phyloP scores from a whole-genome alignment of 2,329 filamentous ascomycete species.

The Stemphylium beticola region DNA sequence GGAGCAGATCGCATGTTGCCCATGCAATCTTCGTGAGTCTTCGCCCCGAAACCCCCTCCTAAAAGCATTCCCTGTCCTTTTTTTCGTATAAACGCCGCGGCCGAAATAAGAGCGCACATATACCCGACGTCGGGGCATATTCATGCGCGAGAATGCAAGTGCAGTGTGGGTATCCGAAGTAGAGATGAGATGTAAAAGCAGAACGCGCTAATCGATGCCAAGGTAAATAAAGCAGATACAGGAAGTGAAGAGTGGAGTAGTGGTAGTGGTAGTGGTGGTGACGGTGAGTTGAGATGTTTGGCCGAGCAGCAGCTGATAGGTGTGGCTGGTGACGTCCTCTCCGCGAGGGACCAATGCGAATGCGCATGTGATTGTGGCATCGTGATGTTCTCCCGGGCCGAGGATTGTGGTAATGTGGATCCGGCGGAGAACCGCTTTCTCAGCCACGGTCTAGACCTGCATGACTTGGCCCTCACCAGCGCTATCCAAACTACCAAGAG shows the following conservation, averaged over 20 bases:
- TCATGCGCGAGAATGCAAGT: conserved; percentile 16
- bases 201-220: conserved; percentile 12
- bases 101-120: conserved; percentile 20
- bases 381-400: conserved; percentile 18
- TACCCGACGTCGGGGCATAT: conserved; percentile 9
- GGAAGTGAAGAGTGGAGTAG: conserved; percentile 30
- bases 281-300: conserved; percentile 1
- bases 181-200: conserved; percentile 14
- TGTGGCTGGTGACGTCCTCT: conserved; percentile 10
- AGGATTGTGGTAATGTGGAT: conserved; percentile 20
- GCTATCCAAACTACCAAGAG: conserved; percentile 18
- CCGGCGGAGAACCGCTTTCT: conserved; percentile 9
- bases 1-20: conserved; percentile 6
- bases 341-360: neutral
- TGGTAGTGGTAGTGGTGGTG: neutral
- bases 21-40: conserved; percentile 2
- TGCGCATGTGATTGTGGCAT: conserved; percentile 10
- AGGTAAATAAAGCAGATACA: conserved; percentile 26
- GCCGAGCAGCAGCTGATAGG: neutral
- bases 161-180: conserved; percentile 34
- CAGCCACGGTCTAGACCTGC: conserved; percentile 27
- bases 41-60: neutral
- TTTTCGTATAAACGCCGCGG: conserved; percentile 24
- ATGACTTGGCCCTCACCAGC: conserved; percentile 20
- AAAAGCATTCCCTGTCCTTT: conserved; percentile 18